Evolutionary conservation across 2,329 filamentous ascomycete genomes (phyloP).

Genomic region (Microsporum canis): DNA sequence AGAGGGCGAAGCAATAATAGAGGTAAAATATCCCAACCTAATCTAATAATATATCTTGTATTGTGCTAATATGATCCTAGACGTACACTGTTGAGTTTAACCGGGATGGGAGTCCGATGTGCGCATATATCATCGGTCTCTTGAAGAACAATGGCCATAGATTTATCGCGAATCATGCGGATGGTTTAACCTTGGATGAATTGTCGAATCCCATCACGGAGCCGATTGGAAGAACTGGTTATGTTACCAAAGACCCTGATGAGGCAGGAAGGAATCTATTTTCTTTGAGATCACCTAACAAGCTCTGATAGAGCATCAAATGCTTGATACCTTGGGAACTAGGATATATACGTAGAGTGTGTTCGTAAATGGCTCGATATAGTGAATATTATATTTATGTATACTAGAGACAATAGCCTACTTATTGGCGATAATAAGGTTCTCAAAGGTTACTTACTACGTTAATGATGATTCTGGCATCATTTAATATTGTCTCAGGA

Average conservation of each 20-base stretch:
- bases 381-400: no score
- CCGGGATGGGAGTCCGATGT: constrained; percentile 39
- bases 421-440: no score
- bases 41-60: neutral
- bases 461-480: no score
- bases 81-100: constrained; percentile 51
- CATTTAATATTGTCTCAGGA: no score
- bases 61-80: constrained; percentile 24
- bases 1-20: constrained; percentile 42
- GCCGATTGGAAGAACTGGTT: constrained; percentile 40
- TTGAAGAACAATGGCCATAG: constrained; percentile 37
- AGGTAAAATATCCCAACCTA: constrained; percentile 32
- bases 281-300: constrained; percentile 5
- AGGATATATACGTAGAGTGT: no score
- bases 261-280: constrained; percentile 8
- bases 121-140: constrained; percentile 44
- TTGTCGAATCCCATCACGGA: constrained; percentile 37
- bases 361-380: no score
- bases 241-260: constrained; percentile 24
- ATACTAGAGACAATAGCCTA: no score
- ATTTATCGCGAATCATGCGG: constrained; percentile 48
- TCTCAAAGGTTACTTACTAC: no score
- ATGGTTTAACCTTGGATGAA: constrained; percentile 38
- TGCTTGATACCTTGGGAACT: neutral
- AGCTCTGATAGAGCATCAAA: constrained; percentile 5